Evolutionary conservation across 164 flowering plant genomes (phyloP), one percentile per base, ranked within the genome.

Genomic region (Aristolochia contorta): DNA sequence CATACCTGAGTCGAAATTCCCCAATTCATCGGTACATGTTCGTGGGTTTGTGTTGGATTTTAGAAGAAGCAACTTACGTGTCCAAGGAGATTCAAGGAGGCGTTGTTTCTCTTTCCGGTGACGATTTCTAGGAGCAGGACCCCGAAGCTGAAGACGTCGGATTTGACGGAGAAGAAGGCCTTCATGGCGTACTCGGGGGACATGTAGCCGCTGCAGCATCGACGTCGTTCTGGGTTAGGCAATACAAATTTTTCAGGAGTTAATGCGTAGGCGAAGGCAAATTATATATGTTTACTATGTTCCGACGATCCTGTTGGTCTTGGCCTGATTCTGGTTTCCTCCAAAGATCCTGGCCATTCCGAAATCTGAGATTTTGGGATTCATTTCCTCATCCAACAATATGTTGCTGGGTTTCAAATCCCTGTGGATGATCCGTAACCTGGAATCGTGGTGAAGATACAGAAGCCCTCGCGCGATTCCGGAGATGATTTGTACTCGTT

Each of bases 391-490:
- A 19, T 62, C 65, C 47, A 62, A 62, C 19, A 62, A 30, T 3
- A 57, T 37, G 60, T 62, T 62, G 47, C 57, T 43, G 24, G 65
- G 49, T 53, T 62, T 62, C 20, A 62, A 55, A 53, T 62, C 65
- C 46, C 63, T 22, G 37, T 65, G 68, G 24, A 65, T 59, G 15
- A 65, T 45, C 45, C 57, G 58, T 4, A 65, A 53, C 25, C 68
- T 58, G 2, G 68, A 65, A 25, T 59, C 56, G 15, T 52, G 63
- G 21, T 66, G 69, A 54, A 66, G 69, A 54, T 66, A 66, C 12
- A 59, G 64, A 33, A 66, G 64, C 16, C 69, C 69, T 27, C 57
- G 62, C 4, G 59, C 59, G 3, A 66, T 46, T 19, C 69, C 69
- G 16, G 33, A 19, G 16, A 60, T 22, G 18, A 66, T 50, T 4